Evolutionary conservation across 1,284 basidiomycete species (phyloP).

Genomic region (Heterobasidion occidentale): DNA sequence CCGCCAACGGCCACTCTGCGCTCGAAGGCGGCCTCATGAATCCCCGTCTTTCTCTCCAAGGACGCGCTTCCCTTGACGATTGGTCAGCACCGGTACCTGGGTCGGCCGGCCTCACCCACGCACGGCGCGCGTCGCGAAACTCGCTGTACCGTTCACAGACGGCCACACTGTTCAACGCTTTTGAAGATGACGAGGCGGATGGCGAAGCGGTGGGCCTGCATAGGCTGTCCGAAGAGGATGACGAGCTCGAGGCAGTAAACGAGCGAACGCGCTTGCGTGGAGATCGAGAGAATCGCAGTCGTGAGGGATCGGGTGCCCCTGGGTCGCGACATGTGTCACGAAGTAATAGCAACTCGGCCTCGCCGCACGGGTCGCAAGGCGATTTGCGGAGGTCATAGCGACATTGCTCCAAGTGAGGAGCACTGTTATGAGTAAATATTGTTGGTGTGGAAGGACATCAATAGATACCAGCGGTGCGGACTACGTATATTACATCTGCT

Average conservation of each 20-base stretch:
- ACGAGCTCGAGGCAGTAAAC: constrained; percentile 21
- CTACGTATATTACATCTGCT: constrained; percentile 4
- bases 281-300: neutral
- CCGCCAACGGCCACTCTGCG: constrained; percentile 40
- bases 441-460: neutral
- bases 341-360: constrained; percentile 8
- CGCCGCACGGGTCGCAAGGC: constrained; percentile 17
- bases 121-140: constrained; percentile 36
- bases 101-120: constrained; percentile 27
- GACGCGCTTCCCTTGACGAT: constrained; percentile 62
- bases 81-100: constrained; percentile 44
- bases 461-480: constrained; percentile 3
- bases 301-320: neutral
- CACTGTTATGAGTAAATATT: neutral
- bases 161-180: constrained; percentile 56
- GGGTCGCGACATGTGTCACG: constrained; percentile 4
- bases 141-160: constrained; percentile 57
- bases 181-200: constrained; percentile 34
- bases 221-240: constrained; percentile 22
- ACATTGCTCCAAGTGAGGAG: neutral
- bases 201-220: constrained; percentile 19
- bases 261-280: constrained; percentile 25
- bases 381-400: constrained; percentile 11
- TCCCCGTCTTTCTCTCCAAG: constrained; percentile 62
- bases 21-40: constrained; percentile 76